These are phyloP conservation scores for Saccharomyces hybrid DNA, from an alignment of 1,139 yeast species.

Conservation along the genomic window DNA sequence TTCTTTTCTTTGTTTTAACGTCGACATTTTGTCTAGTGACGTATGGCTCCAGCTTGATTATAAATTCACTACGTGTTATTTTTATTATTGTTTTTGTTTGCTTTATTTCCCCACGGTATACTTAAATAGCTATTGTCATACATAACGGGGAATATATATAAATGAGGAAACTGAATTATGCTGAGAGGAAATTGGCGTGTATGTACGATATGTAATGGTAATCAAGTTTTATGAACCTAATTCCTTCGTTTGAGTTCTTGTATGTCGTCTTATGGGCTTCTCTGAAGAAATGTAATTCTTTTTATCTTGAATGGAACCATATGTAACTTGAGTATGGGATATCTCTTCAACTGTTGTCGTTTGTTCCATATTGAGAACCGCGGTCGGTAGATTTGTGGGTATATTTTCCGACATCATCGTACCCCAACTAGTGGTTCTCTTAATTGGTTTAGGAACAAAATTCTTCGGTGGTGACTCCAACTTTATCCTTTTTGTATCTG, in stretches of 20 bases:
- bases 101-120: not conserved
- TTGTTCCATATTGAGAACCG: not conserved
- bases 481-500: conserved; percentile 4
- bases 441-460: conserved; percentile 7
- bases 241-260: conserved; percentile 14
- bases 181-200: not conserved
- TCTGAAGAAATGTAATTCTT: conserved; percentile 4
- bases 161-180: not conserved
- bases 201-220: not conserved
- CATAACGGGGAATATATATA: not conserved
- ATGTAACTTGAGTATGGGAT: conserved; percentile 34
- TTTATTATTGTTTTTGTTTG: too few relatives aligned
- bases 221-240: not conserved
- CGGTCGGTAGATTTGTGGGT: not conserved
- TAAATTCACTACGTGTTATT: not conserved
- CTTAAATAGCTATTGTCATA: not conserved
- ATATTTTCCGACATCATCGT: conserved; percentile 20
- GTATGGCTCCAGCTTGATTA: not conserved
- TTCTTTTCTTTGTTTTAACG: conserved; percentile 66
- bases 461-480: conserved; percentile 3
- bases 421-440: conserved; percentile 27
- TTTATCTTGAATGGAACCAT: conserved; percentile 17
- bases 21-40: conserved; percentile 13
- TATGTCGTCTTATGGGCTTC: conserved; percentile 17
- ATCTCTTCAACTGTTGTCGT: conserved; percentile 9